These are phyloP conservation scores for Mucor lusitanicus DNA, from an alignment of 371 early-diverging fungal genomes.

Conservation along the genomic window DNA sequence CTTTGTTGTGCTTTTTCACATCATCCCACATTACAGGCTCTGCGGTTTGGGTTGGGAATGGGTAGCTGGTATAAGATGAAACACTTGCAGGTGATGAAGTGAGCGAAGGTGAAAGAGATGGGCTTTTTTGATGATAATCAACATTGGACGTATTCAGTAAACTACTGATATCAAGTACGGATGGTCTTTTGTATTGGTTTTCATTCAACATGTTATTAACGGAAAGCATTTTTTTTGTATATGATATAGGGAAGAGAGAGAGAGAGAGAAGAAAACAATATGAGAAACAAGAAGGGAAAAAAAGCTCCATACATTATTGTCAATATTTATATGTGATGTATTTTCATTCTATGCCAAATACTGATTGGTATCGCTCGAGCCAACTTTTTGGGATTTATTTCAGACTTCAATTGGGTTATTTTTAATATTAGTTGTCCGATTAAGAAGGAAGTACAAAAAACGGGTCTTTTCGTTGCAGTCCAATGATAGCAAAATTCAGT, in stretches of 20 bases:
- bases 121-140: slow-evolving; percentile 20
- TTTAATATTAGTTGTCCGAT: slow-evolving; percentile 17
- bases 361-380: slow-evolving; percentile 21
- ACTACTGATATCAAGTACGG: slow-evolving; percentile 41
- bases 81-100: slow-evolving; percentile 37
- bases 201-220: slow-evolving; percentile 26
- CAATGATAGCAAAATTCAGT: neutral
- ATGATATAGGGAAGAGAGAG: slow-evolving; percentile 8
- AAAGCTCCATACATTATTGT: neutral
- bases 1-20: slow-evolving; percentile 1
- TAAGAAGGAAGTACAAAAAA: slow-evolving; percentile 17
- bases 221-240: slow-evolving; percentile 18
- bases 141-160: slow-evolving; percentile 14
- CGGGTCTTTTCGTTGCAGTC: slow-evolving; percentile 20
- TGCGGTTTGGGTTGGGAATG: slow-evolving; percentile 15
- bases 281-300: neutral
- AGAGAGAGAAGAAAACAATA: slow-evolving; percentile 15
- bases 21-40: slow-evolving; percentile 14
- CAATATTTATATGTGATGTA: neutral
- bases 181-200: slow-evolving; percentile 30
- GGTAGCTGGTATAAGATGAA: slow-evolving; percentile 29
- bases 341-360: slow-evolving; percentile 1
- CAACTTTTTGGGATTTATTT: slow-evolving; percentile 17
- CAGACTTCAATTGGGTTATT: slow-evolving; percentile 10
- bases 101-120: slow-evolving; percentile 37